Conservation (phyloP, 164 flowering plant genomes). For the Vitis vinifera region DNA sequence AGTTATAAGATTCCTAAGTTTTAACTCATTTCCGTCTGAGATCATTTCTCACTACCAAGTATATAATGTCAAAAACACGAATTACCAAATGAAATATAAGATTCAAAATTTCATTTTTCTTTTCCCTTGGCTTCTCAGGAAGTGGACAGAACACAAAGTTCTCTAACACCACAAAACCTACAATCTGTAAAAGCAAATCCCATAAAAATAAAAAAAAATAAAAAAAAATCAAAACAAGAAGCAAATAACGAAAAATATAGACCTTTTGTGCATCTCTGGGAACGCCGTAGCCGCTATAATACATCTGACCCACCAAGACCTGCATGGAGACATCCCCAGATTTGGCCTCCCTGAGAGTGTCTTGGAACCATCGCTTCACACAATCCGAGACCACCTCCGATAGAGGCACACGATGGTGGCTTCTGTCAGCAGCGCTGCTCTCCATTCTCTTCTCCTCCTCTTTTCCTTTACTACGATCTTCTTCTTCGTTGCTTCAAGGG, state of each 20-base stretch:
- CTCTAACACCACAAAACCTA: not conserved
- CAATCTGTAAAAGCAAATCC: not conserved
- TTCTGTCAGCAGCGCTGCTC: slow-evolving; percentile 6
- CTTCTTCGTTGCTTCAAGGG: not conserved
- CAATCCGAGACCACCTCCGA: slow-evolving; percentile 79
- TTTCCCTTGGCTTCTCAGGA: no score
- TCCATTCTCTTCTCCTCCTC: slow-evolving; percentile 14
- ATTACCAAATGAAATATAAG: no score
- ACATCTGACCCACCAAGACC: slow-evolving; percentile 95
- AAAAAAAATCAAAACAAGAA: not conserved
- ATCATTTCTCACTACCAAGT: no score
- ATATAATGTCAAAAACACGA: no score
- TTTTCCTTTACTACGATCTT: not conserved
- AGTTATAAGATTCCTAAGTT: no score
- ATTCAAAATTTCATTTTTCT: no score
- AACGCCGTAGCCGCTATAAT: slow-evolving; percentile 85
- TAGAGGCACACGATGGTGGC: slow-evolving; percentile 40
- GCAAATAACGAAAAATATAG: not conserved
- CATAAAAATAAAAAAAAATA: not conserved
- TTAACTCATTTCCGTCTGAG: no score
- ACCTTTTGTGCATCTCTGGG: slow-evolving; percentile 74
- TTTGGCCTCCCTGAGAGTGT: slow-evolving; percentile 86
- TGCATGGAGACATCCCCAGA: slow-evolving; percentile 82
- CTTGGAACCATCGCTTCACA: slow-evolving; percentile 85
- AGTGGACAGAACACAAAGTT: no score